These are phyloP conservation scores for Sordariomycetes sp. DNA, from an alignment of 2,329 filamentous ascomycete species.

Conservation along the genomic window DNA sequence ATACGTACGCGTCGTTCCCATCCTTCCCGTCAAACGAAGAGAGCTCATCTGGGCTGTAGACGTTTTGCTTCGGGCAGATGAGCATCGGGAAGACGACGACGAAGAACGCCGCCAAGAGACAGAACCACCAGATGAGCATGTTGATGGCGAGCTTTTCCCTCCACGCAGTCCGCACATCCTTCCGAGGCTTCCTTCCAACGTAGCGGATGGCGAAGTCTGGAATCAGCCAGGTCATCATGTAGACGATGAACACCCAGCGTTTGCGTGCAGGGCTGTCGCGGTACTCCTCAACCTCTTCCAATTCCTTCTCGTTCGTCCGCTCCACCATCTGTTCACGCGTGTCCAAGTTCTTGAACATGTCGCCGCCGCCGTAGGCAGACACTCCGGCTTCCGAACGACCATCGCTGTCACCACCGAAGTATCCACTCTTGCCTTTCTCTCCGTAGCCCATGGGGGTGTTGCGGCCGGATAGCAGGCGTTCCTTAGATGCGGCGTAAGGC, in stretches of 20 bases:
- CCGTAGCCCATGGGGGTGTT: constrained; percentile 49
- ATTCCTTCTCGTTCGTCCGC: constrained; percentile 81
- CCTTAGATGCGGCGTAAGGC: constrained; percentile 52
- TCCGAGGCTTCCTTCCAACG: constrained; percentile 77
- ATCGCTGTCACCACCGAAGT: constrained; percentile 75
- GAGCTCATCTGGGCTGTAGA: constrained; percentile 73
- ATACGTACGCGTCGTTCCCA: constrained; percentile 54
- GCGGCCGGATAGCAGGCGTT: constrained; percentile 41
- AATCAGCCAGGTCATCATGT: constrained; percentile 72
- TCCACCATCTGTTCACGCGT: constrained; percentile 91
- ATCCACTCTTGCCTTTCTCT: constrained; percentile 67
- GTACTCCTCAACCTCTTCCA: constrained; percentile 83
- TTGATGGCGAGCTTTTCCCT: constrained; percentile 97
- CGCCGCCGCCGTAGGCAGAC: constrained; percentile 82
- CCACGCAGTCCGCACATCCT: constrained; percentile 89
- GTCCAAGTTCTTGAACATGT: constrained; percentile 97
- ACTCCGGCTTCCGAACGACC: constrained; percentile 81
- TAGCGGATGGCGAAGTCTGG: constrained; percentile 73
- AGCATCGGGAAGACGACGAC: constrained; percentile 78
- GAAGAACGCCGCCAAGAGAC: constrained; percentile 71
- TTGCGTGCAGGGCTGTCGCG: constrained; percentile 70
- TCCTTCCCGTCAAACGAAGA: constrained; percentile 62
- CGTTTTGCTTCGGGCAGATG: constrained; percentile 85
- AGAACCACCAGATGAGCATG: constrained; percentile 88
- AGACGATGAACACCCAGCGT: constrained; percentile 82